These are phyloP conservation scores for Cytospora piceae DNA, from an alignment of 2,329 filamentous ascomycete species.

Conservation along the genomic window DNA sequence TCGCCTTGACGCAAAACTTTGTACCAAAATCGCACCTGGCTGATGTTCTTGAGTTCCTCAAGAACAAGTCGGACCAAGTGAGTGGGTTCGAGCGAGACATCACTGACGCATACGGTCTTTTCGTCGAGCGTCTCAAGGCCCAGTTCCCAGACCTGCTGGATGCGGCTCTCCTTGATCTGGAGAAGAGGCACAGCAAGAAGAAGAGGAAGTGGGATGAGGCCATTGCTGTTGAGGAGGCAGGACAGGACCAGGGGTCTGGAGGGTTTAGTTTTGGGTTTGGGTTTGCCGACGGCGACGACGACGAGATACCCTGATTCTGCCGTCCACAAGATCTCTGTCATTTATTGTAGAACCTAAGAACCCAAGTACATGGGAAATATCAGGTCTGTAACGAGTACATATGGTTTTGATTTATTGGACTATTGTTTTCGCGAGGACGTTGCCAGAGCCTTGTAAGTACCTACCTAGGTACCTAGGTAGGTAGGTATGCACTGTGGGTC, in stretches of 20 bases:
- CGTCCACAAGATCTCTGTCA: not conserved
- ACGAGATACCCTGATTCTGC: conserved; percentile 39
- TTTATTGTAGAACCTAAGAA: not conserved
- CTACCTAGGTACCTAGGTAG: too few relatives aligned
- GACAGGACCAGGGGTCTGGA: conserved; percentile 32
- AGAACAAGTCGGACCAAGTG: conserved; percentile 81
- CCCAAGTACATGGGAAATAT: not conserved
- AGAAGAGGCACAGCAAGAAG: conserved; percentile 63
- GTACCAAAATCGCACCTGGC: conserved; percentile 76
- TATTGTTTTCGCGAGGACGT: not conserved
- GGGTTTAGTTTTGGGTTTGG: conserved; percentile 62
- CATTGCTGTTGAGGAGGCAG: conserved; percentile 58
- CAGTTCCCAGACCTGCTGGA: conserved; percentile 69
- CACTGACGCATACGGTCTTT: conserved; percentile 73
- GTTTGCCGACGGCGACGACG: conserved; percentile 52
- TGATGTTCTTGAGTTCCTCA: conserved; percentile 78
- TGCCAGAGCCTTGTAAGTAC: too few relatives aligned
- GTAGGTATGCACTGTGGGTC: not conserved
- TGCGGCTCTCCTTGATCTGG: conserved; percentile 66
- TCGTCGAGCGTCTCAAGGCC: conserved; percentile 68
- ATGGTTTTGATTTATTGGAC: not conserved
- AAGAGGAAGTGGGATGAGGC: conserved; percentile 88
- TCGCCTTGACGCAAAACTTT: conserved; percentile 95
- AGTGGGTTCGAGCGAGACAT: conserved; percentile 80
- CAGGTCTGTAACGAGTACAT: not conserved